Evolutionary conservation across 371 early-diverging fungal genomes (phyloP).

Genomic region (Chytridium lagenaria): DNA sequence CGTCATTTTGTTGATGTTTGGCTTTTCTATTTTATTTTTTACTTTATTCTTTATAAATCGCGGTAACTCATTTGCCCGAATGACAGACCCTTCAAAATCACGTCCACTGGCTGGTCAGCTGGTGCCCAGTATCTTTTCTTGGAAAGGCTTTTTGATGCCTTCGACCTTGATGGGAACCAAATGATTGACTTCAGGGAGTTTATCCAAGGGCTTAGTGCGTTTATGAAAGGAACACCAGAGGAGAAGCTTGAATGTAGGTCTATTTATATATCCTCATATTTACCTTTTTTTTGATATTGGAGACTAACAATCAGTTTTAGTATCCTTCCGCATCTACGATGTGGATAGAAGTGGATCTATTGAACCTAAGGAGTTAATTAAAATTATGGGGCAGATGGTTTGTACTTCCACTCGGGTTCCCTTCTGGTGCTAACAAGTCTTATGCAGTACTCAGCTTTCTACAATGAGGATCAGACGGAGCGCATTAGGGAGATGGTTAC

Average conservation of each 20-base stretch:
- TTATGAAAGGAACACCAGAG: slow-evolving; percentile 80
- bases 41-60: too few relatives aligned
- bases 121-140: slow-evolving; percentile 75
- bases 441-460: slow-evolving; percentile 64
- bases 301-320: slow-evolving; percentile 48
- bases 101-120: slow-evolving; percentile 59
- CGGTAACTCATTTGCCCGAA: slow-evolving; percentile 3
- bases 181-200: slow-evolving; percentile 79
- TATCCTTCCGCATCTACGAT: slow-evolving; percentile 84
- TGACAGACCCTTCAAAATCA: slow-evolving; percentile 47
- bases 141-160: slow-evolving; percentile 79
- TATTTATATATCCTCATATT: too few relatives aligned
- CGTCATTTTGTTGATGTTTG: background rate
- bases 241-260: slow-evolving; percentile 78
- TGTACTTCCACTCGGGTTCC: slow-evolving; percentile 13
- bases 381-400: slow-evolving; percentile 79
- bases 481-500: slow-evolving; percentile 69
- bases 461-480: slow-evolving; percentile 73
- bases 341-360: slow-evolving; percentile 79
- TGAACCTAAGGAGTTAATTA: slow-evolving; percentile 74
- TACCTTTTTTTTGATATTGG: background rate
- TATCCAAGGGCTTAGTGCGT: slow-evolving; percentile 76
- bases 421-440: background rate
- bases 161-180: slow-evolving; percentile 73
- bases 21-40: background rate